A percentile compares a stretch with the other conserved stretches of the same genome.
These are phyloP conservation scores for Allium fistulosum DNA, from an alignment of 106 monocot genomes.

Conservation along the genomic window DNA sequence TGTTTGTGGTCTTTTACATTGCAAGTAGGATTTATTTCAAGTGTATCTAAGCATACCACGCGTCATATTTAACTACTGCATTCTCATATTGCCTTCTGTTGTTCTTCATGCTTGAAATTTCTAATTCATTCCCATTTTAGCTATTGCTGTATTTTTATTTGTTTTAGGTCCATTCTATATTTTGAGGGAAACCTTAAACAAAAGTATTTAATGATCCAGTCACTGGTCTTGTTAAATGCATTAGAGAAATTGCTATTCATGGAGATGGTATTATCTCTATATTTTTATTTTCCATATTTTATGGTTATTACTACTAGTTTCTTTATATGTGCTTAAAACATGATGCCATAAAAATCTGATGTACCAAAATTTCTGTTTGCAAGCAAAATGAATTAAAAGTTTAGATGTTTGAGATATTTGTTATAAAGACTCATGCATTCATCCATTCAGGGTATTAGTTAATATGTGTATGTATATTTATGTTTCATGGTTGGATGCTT, in stretches of 20 bases:
- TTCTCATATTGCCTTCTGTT: background rate
- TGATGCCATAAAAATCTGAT: too few relatives aligned
- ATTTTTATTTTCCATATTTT: background rate
- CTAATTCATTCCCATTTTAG: background rate
- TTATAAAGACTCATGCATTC: too few relatives aligned
- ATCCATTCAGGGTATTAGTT: too few relatives aligned
- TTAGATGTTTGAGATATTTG: too few relatives aligned
- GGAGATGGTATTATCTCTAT: slow-evolving; percentile 43
- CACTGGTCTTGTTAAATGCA: slow-evolving; percentile 70
- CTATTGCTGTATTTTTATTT: background rate
- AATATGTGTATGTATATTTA: too few relatives aligned
- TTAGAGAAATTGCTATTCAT: slow-evolving; percentile 79
- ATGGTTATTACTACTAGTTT: background rate
- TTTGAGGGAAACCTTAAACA: slow-evolving; percentile 77
- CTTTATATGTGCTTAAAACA: background rate
- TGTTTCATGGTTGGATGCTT: too few relatives aligned
- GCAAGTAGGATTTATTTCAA: too few relatives aligned
- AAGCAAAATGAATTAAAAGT: too few relatives aligned
- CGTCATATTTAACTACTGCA: too few relatives aligned
- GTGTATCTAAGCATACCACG: too few relatives aligned
- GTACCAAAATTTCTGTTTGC: too few relatives aligned
- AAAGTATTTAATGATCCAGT: slow-evolving; percentile 76
- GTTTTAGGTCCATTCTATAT: slow-evolving; percentile 51
- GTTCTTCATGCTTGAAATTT: background rate
- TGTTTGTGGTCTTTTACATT: too few relatives aligned